Conservation (phyloP, 2,329 filamentous ascomycete species). For the Dactylonectria estremocensis region DNA sequence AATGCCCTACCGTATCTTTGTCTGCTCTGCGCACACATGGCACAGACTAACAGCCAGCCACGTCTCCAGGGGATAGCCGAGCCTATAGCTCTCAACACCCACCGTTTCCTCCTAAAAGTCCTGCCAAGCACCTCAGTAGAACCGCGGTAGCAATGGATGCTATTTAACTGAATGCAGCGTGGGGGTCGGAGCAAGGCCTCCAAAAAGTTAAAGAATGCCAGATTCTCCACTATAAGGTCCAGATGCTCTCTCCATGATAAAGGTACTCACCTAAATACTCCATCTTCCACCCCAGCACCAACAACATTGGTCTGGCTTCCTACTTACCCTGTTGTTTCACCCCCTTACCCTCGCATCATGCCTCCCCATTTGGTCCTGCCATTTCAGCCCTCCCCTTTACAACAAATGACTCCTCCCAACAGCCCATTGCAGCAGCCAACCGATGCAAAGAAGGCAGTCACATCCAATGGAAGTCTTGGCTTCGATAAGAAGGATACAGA, state of each 20-base stretch:
- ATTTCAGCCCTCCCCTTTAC: background rate
- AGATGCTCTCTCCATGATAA: background rate
- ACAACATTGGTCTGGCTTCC: background rate
- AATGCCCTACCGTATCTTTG: background rate
- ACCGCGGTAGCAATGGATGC: background rate
- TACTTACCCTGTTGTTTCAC: background rate
- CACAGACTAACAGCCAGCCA: background rate
- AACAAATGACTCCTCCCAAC: slow-evolving; percentile 1
- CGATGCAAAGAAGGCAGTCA: background rate
- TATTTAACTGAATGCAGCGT: background rate
- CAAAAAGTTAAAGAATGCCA: background rate
- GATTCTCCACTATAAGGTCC: background rate
- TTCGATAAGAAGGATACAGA: background rate
- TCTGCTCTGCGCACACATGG: background rate
- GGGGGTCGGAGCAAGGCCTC: background rate
- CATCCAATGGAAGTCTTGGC: slow-evolving; percentile 2
- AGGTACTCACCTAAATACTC: background rate
- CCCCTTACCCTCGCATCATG: background rate
- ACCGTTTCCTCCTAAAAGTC: background rate
- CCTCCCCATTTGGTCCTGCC: background rate
- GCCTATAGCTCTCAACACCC: background rate
- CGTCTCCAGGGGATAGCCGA: background rate
- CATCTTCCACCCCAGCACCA: background rate
- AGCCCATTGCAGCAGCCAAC: background rate
- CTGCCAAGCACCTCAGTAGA: background rate